Base-by-base conservation (phyloP, 371 early-diverging fungal species). In the Mucor circinelloides region DNA sequence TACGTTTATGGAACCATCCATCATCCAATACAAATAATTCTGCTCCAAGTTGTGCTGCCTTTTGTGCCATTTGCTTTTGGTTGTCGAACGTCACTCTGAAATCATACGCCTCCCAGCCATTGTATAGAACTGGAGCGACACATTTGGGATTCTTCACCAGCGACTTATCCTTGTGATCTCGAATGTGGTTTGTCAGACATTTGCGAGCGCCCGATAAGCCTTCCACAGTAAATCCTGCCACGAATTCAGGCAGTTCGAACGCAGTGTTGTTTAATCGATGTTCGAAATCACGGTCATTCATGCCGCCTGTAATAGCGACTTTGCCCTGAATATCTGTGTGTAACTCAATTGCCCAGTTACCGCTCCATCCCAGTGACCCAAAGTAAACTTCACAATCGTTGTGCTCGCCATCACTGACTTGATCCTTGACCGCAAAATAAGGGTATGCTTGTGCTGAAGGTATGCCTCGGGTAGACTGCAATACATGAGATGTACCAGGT, bases 11-110 rank as follows among this genome's bases (percentile, higher is more conserved):
- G 52, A 84, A 84, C 84, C 84, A 88, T 3, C 88, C 88, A 69
- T 88, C 86, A 58, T 88, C 88, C 32, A 88, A 25, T 2, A 82
- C 82, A 67, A 84, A 78, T 6, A 84, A 36, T 17, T 84, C 84
- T 9, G 72, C 60, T 12, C 84, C 84, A 1, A 84, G 13, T 0
- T 54, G 56, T 25, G 80, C 77, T 3, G 81, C 76, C 19, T 70
- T 68, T 12, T 62, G 48, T 7, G 77, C 75, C 60, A 76, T 64
- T 0, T 28, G 40, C 19, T 67, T 50, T 38, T 78, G 80, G 23
- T 75, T 74, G 6, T 78, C 72, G 7, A 64, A 28, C 3, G 71
- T 73, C 32, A 74, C 67, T 36, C 70, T 46, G 58, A 82, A 80
- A 3, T 72, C 70, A 58, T 73, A 70, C 3, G 80, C 82, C 52